Conservation (phyloP, 306 rosid species). For the Abrus precatorius region DNA sequence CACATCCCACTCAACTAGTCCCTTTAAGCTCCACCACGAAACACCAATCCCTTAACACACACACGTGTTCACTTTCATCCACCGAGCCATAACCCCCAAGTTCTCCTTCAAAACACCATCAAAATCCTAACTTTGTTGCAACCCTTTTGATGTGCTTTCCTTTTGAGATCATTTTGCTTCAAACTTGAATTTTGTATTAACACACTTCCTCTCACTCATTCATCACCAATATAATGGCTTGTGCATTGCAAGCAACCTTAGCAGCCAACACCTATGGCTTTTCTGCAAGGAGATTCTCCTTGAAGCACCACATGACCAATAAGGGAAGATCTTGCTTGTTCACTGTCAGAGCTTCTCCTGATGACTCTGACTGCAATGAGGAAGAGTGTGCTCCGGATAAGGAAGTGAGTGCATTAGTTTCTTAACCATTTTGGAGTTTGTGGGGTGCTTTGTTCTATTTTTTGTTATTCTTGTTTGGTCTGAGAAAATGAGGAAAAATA, state of each 20-base stretch:
- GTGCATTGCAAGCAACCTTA: conserved; percentile 73
- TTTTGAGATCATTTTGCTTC: conserved; percentile 22
- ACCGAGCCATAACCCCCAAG: neutral
- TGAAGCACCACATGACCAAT: conserved; percentile 49
- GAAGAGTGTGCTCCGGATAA: conserved; percentile 97
- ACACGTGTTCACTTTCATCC: conserved; percentile 1
- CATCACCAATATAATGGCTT: conserved; percentile 56
- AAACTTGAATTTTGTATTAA: conserved; percentile 8
- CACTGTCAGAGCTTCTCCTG: conserved; percentile 71
- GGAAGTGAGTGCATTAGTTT: conserved; percentile 63
- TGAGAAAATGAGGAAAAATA: conserved; percentile 1
- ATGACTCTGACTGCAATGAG: conserved; percentile 82
- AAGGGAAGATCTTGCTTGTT: conserved; percentile 48
- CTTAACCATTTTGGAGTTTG: conserved; percentile 14
- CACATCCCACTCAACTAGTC: conserved; percentile 37
- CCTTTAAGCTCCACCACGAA: conserved; percentile 53
- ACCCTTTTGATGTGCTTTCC: neutral
- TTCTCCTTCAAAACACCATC: conserved; percentile 10
- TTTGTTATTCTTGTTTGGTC: neutral
- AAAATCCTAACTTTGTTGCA: conserved; percentile 19
- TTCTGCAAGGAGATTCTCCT: conserved; percentile 59
- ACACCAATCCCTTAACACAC: conserved; percentile 45
- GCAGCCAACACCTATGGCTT: conserved; percentile 70
- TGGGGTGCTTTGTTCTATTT: neutral
- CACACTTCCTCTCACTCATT: neutral